Base-by-base conservation (phyloP, 2,329 filamentous ascomycete species). In the Metarhizium anisopliae region DNA sequence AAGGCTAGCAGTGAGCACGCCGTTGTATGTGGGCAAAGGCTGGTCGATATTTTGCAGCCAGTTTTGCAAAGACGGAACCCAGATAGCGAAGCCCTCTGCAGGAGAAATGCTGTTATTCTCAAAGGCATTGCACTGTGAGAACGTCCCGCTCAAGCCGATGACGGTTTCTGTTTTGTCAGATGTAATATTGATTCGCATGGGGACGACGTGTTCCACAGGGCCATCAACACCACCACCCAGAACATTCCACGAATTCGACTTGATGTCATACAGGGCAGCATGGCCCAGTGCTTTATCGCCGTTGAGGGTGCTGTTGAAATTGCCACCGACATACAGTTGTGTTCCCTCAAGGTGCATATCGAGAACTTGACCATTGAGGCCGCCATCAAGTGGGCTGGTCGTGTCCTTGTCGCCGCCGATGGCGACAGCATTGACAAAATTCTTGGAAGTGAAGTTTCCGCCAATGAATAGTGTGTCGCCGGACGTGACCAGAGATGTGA, bases 191-290 rank as follows among this genome's bases (percentile, higher is more conserved):
- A 97, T 75, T 14, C 80, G 79, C 64, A 97, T 78, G 0, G 89
- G 82, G 18, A 95, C 87, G 55, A 96, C 83, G 52, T 82, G 80
- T 53, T 78, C 75, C 16, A 97, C 92, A 6, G 77, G 76, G 20
- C 92, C 94, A 65, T 95, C 83, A 36, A 99, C 86, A 57, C 94
- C 94, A 38, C 86, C 87, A 47, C 94, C 94, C 6, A 99, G 78
- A 2, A 93, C 71, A 51, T 74, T 77, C 94, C 93, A 99, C 32
- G 78, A 70, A 60, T 89, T 83, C 57, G 80, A 80, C 16, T 78
- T 71, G 4, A 80, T 82, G 59, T 91, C 84, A 68, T 90, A 97
- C 8, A 85, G 76, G 6, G 89, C 94, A 47, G 96, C 77, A 60
- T 91, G 85, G 59, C 81, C 84, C 35, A 99, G 74, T 6, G 84